Base-by-base conservation (phyloP, 805 yeast species). In the Ogataea pignaliae region DNA sequence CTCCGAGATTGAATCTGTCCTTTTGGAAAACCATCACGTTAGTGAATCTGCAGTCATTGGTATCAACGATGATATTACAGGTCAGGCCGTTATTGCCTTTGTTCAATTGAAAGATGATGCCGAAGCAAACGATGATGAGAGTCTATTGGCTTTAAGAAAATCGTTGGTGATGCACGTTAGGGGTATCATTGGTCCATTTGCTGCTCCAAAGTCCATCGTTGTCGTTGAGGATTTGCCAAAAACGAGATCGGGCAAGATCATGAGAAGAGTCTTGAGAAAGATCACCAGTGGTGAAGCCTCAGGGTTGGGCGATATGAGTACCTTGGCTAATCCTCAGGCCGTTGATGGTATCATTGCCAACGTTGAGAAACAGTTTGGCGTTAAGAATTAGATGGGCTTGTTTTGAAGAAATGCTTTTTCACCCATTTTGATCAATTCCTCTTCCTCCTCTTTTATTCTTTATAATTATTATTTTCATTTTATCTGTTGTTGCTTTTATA, bases 241-340 rank as follows among this genome's bases (percentile, higher is more conserved):
- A 79, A 93, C 99, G 18, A 82, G 99, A 72, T 88, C 97, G 10
- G 99, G 99, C 57, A 93, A 93, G 77, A 91, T 93, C 63, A 91
- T 93, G 96, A 86, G 99, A 76, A 87, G 99, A 74, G 85, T 93
- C 51, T 77, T 93, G 69, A 84, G 99, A 71, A 93, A 93, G 72
- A 79, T 91, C 48, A 83, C 89, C 44, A 82, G 93, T 41, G 90
- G 91, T 54, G 97, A 91, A 73, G 95, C 84, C 54, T 95, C 87
- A 54, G 87, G 84, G 63, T 76, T 93, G 55, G 99, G 99, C 51
- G 99, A 91, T 64, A 75, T 85, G 61, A 82, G 95, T 41, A 93
- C 99, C 30, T 73, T 87, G 64, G 80, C 93, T 39, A 88, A 93
- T 65, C 95, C 97, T 15, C 79, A 77, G 47, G 81, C 86, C 47